Base-by-base conservation (phyloP, 1,284 basidiomycete genomes). In the Puccinia novopanici region DNA sequence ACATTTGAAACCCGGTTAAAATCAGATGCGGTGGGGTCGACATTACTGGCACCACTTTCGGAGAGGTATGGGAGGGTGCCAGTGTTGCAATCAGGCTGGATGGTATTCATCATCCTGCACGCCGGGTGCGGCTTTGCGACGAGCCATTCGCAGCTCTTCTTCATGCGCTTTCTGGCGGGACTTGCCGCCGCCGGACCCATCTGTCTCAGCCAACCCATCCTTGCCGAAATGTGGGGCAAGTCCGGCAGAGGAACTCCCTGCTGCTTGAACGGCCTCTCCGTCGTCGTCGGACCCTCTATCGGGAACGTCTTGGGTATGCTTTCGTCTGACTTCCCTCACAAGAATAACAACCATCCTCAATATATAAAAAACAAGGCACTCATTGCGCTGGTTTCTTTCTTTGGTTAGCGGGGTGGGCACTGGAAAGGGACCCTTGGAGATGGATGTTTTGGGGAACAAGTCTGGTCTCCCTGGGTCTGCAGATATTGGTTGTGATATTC, bases 181-280 rank as follows among this genome's bases (percentile, higher is more conserved):
- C 24, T 76, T 13, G 59, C 63, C 27, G 75, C 59, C 24, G 75
- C 40, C 8, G 75, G 40, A 17, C 75, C 75, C 22, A 50, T 54
- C 19, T 59, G 59, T 40, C 61, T 76, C 12, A 76, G 57, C 22
- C 61, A 65, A 50, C 22, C 54, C n/a, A 52, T 76, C 34, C 42
- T 76, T 24, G 75, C 75, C 3, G 75, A 76, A 27, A 67, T 76
- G 13, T 76, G 75, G 75, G 75, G 75, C 22, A 67, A 48, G 30
- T 15, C 3, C 0, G 13, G 34, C 42, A 76, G 75, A 52, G 75
- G 75, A 19, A 67, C 24, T 9, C 75, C 75, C 6, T 50, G 59
- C 12, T 67, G 61, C 48, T 54, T 76, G 22, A 61, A 63, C 30
- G n/a, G 48, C 6, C 40, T 76, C 2, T 57, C 34, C 13, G 40